phyloP scores from a whole-genome alignment of 768 basidiomycete species.

The Pleurotus tuoliensis region DNA sequence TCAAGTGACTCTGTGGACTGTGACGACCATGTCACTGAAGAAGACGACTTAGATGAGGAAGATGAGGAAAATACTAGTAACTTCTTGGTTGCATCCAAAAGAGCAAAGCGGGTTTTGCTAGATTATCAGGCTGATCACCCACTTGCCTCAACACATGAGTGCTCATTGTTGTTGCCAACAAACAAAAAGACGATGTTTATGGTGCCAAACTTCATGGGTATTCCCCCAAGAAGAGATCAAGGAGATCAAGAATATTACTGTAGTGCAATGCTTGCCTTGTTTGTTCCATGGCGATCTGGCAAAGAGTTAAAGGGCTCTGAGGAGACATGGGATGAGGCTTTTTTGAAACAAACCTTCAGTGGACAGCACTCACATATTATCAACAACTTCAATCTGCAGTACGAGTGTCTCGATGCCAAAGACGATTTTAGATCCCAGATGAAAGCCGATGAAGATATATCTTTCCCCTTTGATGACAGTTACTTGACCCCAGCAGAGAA shows the following conservation, averaged over 20 bases:
- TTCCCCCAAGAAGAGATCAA: slow-evolving; percentile 15
- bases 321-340: slow-evolving; percentile 20
- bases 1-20: neutral
- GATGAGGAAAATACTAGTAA: too few relatives aligned
- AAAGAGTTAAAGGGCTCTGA: slow-evolving; percentile 18
- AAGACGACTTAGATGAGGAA: too few relatives aligned
- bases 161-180: too few relatives aligned
- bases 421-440: slow-evolving; percentile 19
- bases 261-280: slow-evolving; percentile 27
- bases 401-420: too few relatives aligned
- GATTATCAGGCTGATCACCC: too few relatives aligned
- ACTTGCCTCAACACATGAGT: too few relatives aligned
- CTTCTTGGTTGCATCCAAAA: too few relatives aligned
- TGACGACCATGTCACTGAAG: too few relatives aligned
- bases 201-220: slow-evolving; percentile 27
- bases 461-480: neutral
- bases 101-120: too few relatives aligned
- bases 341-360: slow-evolving; percentile 9
- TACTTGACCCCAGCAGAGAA: too few relatives aligned
- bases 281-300: slow-evolving; percentile 28
- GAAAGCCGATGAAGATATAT: neutral
- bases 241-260: slow-evolving; percentile 27
- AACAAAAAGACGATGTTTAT: too few relatives aligned
- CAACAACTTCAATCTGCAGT: slow-evolving; percentile 8
- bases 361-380: slow-evolving; percentile 13